phyloP scores from a whole-genome alignment of 1,139 yeast genomes.

The Suhomyces coccinellae region DNA sequence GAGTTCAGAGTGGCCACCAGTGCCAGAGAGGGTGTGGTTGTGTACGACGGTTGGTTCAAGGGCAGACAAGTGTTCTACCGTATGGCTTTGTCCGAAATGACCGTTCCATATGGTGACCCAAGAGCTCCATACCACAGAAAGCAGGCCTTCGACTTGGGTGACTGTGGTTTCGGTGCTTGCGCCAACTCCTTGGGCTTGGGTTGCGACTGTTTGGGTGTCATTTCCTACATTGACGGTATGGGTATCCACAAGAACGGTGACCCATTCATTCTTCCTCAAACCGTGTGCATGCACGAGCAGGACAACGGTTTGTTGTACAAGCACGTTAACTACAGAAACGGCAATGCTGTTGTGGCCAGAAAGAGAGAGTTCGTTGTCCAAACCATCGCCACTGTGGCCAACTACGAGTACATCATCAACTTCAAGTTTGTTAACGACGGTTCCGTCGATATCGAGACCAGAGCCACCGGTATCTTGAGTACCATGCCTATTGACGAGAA shows the following conservation, averaged over 20 bases:
- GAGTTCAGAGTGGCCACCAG: conserved; percentile 74
- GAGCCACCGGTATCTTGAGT: conserved; percentile 86
- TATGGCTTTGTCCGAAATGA: conserved; percentile 81
- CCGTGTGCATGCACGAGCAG: conserved; percentile 89
- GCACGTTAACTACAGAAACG: conserved; percentile 82
- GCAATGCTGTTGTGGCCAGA: conserved; percentile 74
- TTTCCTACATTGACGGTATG: conserved; percentile 73
- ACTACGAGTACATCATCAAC: conserved; percentile 82
- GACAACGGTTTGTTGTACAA: conserved; percentile 79
- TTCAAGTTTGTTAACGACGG: conserved; percentile 82
- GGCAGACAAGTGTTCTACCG: conserved; percentile 83
- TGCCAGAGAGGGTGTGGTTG: conserved; percentile 81
- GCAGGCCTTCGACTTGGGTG: conserved; percentile 92
- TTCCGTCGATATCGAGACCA: conserved; percentile 75
- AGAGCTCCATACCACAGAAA: conserved; percentile 89
- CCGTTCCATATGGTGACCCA: conserved; percentile 91
- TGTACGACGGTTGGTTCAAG: conserved; percentile 75
- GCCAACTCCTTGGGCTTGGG: conserved; percentile 78
- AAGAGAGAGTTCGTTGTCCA: conserved; percentile 84
- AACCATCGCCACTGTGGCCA: conserved; percentile 87
- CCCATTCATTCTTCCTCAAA: conserved; percentile 65
- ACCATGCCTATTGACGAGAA: conserved; percentile 83
- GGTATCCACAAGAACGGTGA: conserved; percentile 64
- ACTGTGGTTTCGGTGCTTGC: conserved; percentile 81
- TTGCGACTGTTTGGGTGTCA: conserved; percentile 88